A percentile compares a stretch with the other conserved stretches of the same genome.
These are phyloP conservation scores for Xylariaceae sp. DNA, from an alignment of 2,329 filamentous ascomycete species.

Conservation along the genomic window DNA sequence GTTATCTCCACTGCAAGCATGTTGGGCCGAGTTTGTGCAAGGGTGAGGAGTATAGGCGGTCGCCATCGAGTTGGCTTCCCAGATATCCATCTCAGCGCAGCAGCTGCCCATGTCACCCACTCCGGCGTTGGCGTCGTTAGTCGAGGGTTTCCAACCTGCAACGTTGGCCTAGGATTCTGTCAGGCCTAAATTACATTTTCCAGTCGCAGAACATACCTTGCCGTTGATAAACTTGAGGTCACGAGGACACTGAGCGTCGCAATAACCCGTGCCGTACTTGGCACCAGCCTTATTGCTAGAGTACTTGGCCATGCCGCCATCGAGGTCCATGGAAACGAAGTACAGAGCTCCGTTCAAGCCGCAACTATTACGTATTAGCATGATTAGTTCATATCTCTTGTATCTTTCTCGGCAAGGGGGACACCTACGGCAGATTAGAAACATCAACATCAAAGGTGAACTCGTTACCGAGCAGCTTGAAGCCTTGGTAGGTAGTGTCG, in stretches of 20 bases:
- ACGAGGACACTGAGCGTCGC: conserved; percentile 55
- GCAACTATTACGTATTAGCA: conserved; percentile 50
- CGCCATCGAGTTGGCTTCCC: conserved; percentile 67
- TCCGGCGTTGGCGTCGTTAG: conserved; percentile 58
- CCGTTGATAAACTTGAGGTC: conserved; percentile 61
- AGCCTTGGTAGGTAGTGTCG: conserved; percentile 62
- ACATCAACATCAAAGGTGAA: conserved; percentile 70
- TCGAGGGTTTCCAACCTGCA: conserved; percentile 54
- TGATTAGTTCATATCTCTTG: conserved; percentile 8
- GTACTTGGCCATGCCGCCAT: conserved; percentile 56
- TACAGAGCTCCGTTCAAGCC: conserved; percentile 70
- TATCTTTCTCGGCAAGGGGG: too few species aligned
- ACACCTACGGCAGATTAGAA: conserved; percentile 53
- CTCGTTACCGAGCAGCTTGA: conserved; percentile 65
- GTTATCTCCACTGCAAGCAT: conserved; percentile 52
- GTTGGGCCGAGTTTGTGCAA: conserved; percentile 55
- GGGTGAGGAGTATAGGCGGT: conserved; percentile 67
- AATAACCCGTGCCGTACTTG: conserved; percentile 65
- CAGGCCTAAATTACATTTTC: too few species aligned
- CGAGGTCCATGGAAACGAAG: conserved; percentile 60
- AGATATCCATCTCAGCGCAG: conserved; percentile 66
- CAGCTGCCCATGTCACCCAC: conserved; percentile 57
- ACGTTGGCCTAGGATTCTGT: too few species aligned
- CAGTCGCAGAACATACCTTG: too few species aligned
- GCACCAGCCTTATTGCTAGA: conserved; percentile 54